These are phyloP conservation scores for Dipteronia sinensis DNA, from an alignment of 345 rosid genomes.

Conservation along the genomic window DNA sequence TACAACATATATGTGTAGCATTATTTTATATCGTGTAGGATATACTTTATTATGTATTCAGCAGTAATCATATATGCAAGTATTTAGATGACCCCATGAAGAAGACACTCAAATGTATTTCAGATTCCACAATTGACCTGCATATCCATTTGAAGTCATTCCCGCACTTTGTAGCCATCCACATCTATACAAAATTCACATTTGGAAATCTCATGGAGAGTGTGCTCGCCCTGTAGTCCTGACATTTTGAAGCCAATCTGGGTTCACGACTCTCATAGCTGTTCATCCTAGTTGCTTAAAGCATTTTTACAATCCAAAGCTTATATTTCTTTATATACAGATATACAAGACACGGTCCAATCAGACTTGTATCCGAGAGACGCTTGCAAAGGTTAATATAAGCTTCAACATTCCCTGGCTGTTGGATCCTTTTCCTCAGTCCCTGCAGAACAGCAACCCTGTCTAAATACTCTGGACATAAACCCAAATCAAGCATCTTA, in stretches of 20 bases:
- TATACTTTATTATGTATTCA: constrained; percentile 11
- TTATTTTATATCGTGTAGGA: background rate
- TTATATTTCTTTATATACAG: constrained; percentile 68
- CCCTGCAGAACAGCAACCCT: constrained; percentile 91
- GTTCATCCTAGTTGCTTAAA: constrained; percentile 34
- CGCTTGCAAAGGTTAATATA: constrained; percentile 73
- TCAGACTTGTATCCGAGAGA: constrained; percentile 60
- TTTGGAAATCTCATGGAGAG: background rate
- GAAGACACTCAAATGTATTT: background rate
- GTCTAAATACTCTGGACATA: constrained; percentile 81
- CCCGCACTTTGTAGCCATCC: constrained; percentile 5
- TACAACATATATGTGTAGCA: background rate
- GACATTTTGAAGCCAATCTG: background rate
- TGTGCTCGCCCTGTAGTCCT: background rate
- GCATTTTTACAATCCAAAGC: constrained; percentile 82
- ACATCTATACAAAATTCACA: constrained; percentile 30
- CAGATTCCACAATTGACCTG: background rate
- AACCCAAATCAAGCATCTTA: constrained; percentile 74
- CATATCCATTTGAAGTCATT: background rate
- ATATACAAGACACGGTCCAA: constrained; percentile 81
- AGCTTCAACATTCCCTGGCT: constrained; percentile 50
- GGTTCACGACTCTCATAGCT: background rate
- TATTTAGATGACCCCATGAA: constrained; percentile 13
- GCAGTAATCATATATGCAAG: constrained; percentile 6
- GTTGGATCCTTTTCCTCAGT: constrained; percentile 69